These are phyloP conservation scores for Aspergillus haitiensis DNA, from an alignment of 495 filamentous ascomycete genomes.

Conservation along the genomic window DNA sequence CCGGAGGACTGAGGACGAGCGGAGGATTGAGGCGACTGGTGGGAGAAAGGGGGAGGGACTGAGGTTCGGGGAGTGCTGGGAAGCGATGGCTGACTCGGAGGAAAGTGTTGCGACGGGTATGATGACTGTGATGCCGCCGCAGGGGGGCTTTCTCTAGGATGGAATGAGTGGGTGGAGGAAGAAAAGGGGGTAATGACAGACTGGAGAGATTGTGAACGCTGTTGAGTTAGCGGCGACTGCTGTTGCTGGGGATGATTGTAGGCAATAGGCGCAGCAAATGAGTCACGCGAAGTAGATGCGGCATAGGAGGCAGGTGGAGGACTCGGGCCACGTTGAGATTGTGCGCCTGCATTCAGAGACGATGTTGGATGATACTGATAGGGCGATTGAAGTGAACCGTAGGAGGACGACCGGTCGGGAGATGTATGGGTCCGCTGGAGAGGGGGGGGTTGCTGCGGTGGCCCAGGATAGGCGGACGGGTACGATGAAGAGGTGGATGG, in stretches of 20 bases:
- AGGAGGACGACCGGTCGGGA: constrained; percentile 43
- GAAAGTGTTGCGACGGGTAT: constrained; percentile 41
- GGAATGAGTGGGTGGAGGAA: constrained; percentile 37
- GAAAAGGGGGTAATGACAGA: constrained; percentile 44
- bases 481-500: constrained; percentile 28
- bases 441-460: constrained; percentile 47
- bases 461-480: constrained; percentile 37
- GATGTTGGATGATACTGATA: constrained; percentile 46
- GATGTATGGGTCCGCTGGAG: constrained; percentile 43
- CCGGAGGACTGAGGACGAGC: constrained; percentile 32
- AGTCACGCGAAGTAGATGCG: constrained; percentile 36
- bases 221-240: constrained; percentile 43
- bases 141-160: constrained; percentile 45
- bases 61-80: constrained; percentile 52
- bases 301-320: constrained; percentile 41
- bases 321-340: constrained; percentile 39
- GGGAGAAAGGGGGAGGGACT: constrained; percentile 36
- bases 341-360: constrained; percentile 34
- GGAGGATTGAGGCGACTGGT: constrained; percentile 40
- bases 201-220: constrained; percentile 51
- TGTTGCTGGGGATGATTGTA: constrained; percentile 36
- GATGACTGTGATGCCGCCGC: constrained; percentile 35
- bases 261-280: constrained; percentile 35
- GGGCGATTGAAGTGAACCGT: constrained; percentile 45
- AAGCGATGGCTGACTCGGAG: constrained; percentile 43